Base-by-base conservation (phyloP, 257 asterid species). In the Anisodus acutangulus region DNA sequence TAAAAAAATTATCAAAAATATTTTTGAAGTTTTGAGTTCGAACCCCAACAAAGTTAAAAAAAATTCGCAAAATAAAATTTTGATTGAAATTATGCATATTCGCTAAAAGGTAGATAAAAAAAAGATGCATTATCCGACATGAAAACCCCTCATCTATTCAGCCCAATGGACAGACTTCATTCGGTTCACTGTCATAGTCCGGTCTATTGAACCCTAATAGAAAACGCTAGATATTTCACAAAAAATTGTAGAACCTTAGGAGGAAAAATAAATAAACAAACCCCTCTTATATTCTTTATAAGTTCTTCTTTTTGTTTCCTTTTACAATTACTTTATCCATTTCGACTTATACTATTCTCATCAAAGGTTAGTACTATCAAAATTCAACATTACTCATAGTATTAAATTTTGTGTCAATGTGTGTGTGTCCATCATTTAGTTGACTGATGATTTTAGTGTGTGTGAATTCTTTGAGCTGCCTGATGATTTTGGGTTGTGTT, bases 241-340 rank as follows among this genome's bases (percentile, higher is more conserved):
- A 13, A 12, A 67, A 13, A 67, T 12, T 31, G 35, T 31, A 54
- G 58, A 3, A n/a, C 67, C 67, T 60, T 60, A 2, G 12, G 67
- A 60, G 10, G 12, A 54, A 11, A 41, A 41, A 41, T 10, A 54
- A 60, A 17, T 16, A 58, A 58, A 66, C 19, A 9, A 63, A 63
- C 69, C 5, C 37, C 15, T 22, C 69, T 22, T 58, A 6, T 15
- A 16, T 41, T 26, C 78, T 69, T 69, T 69, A 41, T 39, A 39
- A 69, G 31, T 41, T 69, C 78, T 16, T 69, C 78, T 16, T 68
- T 68, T 39, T 37, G 6, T 68, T 37, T 37, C 76, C 22, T 35
- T 64, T 67, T 67, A 12, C 74, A 13, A 67, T 13, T 67, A 49
- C 74, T 11, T 64, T 64, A 68, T n/a, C 78, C 31, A 39, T 68